Percentiles rank a stretch among this genome's conserved stretches.
Evolutionary conservation across 306 rosid species (phyloP).

Genomic region (Quercus dentata): DNA sequence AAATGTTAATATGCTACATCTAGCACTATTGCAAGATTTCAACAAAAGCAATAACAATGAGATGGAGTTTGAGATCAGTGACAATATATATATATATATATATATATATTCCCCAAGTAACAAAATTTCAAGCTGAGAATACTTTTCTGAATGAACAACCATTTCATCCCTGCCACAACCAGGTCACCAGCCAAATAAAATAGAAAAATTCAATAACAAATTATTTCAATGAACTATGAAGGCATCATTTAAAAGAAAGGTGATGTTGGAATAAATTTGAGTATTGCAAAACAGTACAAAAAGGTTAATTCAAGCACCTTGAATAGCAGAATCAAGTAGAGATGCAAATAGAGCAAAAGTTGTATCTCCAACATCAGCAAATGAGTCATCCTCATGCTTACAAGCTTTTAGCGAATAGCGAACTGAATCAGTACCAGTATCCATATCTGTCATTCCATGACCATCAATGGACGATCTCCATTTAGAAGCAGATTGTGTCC

Average conservation of each 20-base stretch:
- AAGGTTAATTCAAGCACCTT: slow-evolving; percentile 50
- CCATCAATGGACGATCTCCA: slow-evolving; percentile 52
- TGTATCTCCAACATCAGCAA: slow-evolving; percentile 65
- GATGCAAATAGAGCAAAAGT: slow-evolving; percentile 69
- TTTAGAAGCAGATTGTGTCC: slow-evolving; percentile 40
- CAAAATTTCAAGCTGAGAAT: background rate
- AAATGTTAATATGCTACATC: background rate
- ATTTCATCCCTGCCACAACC: background rate
- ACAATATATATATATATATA: too few species aligned
- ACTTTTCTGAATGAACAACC: background rate
- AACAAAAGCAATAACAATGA: background rate
- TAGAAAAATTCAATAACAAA: background rate
- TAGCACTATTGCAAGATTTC: background rate
- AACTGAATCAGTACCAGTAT: slow-evolving; percentile 49
- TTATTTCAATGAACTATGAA: background rate
- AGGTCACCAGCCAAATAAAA: background rate
- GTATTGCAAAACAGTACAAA: slow-evolving; percentile 1
- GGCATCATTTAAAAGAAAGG: background rate
- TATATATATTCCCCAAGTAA: background rate
- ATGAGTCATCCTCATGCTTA: slow-evolving; percentile 63
- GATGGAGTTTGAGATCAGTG: background rate
- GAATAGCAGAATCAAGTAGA: slow-evolving; percentile 76
- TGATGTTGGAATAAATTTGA: background rate
- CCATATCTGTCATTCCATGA: slow-evolving; percentile 44
- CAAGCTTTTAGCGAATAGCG: slow-evolving; percentile 55